Conservation (phyloP, 2,329 filamentous ascomycete species). For the Fusarium torreyae region DNA sequence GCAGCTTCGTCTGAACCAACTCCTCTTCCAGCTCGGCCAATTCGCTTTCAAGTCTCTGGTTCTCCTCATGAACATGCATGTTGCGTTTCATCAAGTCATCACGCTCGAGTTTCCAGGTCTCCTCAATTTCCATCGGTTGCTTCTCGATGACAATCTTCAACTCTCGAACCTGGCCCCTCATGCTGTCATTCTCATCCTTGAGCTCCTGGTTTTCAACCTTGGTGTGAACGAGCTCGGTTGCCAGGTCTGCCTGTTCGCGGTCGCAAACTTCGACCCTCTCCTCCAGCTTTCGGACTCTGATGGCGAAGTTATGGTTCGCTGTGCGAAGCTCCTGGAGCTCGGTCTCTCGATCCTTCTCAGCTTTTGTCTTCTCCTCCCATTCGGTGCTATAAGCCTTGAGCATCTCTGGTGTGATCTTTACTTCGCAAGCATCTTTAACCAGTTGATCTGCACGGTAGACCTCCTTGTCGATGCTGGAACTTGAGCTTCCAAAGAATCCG, state of each 20-base stretch:
- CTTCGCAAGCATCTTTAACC: slow-evolving; percentile 90
- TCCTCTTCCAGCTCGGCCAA: slow-evolving; percentile 93
- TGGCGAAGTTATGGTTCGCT: slow-evolving; percentile 76
- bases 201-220: slow-evolving; percentile 96
- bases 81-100: slow-evolving; percentile 94
- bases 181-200: slow-evolving; percentile 88
- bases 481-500: slow-evolving; percentile 96
- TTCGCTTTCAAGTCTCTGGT: slow-evolving; percentile 88
- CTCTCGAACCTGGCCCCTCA: slow-evolving; percentile 88
- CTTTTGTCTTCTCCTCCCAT: slow-evolving; percentile 92
- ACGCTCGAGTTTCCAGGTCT: slow-evolving; percentile 85
- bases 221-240: slow-evolving; percentile 89
- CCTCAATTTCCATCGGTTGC: slow-evolving; percentile 91
- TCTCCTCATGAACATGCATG: slow-evolving; percentile 93
- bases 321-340: slow-evolving; percentile 83
- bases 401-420: slow-evolving; percentile 87
- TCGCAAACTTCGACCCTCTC: slow-evolving; percentile 91
- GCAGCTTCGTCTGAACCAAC: slow-evolving; percentile 94
- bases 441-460: slow-evolving; percentile 95
- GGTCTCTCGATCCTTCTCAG: slow-evolving; percentile 84
- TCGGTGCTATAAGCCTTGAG: slow-evolving; percentile 86
- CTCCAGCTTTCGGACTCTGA: slow-evolving; percentile 87
- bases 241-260: slow-evolving; percentile 89
- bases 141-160: slow-evolving; percentile 88
- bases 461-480: slow-evolving; percentile 91